Evolutionary conservation across 164 flowering plant species (phyloP).

Genomic region (Annona squamosa): DNA sequence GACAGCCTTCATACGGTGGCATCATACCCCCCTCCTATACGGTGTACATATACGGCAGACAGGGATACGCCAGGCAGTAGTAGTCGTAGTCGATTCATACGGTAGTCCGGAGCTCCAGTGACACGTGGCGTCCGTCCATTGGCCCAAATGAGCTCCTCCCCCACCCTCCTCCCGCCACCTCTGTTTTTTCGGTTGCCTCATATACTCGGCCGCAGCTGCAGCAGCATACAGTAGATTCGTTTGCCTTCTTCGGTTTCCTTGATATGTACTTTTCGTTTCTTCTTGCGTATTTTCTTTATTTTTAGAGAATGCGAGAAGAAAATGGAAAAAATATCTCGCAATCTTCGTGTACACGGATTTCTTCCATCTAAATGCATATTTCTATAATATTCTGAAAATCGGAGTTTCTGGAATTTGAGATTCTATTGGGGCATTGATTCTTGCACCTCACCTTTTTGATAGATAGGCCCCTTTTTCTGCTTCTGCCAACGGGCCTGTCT

Average conservation of each 20-base stretch:
- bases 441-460: neutral
- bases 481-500: neutral
- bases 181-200: neutral
- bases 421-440: neutral
- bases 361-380: neutral
- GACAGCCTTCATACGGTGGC: neutral
- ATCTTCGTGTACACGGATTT: neutral
- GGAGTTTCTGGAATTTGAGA: neutral
- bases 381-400: neutral
- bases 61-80: conserved; percentile 14
- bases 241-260: neutral
- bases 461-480: neutral
- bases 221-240: conserved; percentile 7
- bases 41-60: conserved; percentile 12
- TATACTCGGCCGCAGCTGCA: neutral
- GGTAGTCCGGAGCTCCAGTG: conserved; percentile 6
- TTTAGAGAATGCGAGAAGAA: neutral
- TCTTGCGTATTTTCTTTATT: neutral
- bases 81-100: conserved; percentile 1
- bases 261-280: neutral
- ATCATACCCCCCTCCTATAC: conserved; percentile 7
- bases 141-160: conserved; percentile 2
- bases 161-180: neutral
- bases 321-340: conserved; percentile 1
- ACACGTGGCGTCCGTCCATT: conserved; percentile 6